Conservation (phyloP, 345 rosid genomes). For the Lepidium aucheri region DNA sequence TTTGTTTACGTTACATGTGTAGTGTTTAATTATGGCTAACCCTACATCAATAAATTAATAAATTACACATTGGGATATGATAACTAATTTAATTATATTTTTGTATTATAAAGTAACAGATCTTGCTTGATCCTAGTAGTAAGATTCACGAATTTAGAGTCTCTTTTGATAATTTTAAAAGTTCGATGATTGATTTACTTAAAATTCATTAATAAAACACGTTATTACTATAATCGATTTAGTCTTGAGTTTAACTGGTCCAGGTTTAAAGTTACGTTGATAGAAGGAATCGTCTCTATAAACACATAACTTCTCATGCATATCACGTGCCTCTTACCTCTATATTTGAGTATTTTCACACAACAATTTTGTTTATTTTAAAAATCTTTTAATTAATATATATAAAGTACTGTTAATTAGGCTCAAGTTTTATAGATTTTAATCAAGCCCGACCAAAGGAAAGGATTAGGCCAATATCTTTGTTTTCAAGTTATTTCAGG, state of each 20-base stretch:
- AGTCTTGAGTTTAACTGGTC: conserved; percentile 7
- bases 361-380: not conserved
- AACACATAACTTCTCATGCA: conserved; percentile 13
- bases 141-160: conserved; percentile 16
- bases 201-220: not conserved
- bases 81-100: not conserved
- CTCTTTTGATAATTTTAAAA: conserved; percentile 8
- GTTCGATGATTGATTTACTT: conserved; percentile 15
- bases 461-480: not conserved
- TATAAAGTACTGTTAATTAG: not conserved
- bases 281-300: conserved; percentile 4
- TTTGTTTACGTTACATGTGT: conserved; percentile 22
- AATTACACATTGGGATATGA: conserved; percentile 17
- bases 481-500: not conserved
- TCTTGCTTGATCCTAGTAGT: conserved; percentile 24
- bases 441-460: not conserved
- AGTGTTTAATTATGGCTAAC: conserved; percentile 20
- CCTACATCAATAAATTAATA: conserved; percentile 13
- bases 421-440: not conserved
- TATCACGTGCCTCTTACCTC: conserved; percentile 12
- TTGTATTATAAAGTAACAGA: not conserved
- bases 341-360: not conserved
- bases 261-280: conserved; percentile 15
- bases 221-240: too few relatives aligned
- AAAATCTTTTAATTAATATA: not conserved